A percentile compares a stretch with the other conserved stretches of the same genome.
phyloP scores from a whole-genome alignment of 2,329 filamentous ascomycete species.

The Chaetomium sp. region DNA sequence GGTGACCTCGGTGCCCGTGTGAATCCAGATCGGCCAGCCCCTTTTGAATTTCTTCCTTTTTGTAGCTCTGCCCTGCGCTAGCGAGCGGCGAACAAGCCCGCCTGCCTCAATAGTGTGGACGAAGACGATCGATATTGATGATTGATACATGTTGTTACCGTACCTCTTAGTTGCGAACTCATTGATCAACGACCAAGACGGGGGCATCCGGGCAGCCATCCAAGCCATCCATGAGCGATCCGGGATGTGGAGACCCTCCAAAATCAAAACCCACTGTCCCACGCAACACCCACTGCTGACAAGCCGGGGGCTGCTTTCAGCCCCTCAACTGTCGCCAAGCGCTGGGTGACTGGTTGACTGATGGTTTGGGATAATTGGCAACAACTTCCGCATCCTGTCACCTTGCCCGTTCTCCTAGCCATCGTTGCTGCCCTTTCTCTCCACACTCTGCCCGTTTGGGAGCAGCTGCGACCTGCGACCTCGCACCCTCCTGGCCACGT shows the following conservation, averaged over 20 bases:
- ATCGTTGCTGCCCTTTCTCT: slow-evolving; percentile 5
- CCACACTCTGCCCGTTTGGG: background rate
- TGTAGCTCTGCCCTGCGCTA: background rate
- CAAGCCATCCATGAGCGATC: slow-evolving; percentile 1
- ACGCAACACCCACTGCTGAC: slow-evolving; percentile 2
- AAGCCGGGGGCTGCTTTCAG: slow-evolving; percentile 13
- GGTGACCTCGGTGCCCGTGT: background rate
- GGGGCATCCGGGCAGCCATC: too few relatives aligned
- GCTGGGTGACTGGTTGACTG: background rate
- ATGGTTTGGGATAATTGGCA: slow-evolving; percentile 11
- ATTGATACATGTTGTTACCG: too few relatives aligned
- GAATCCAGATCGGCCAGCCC: background rate
- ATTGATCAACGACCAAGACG: too few relatives aligned
- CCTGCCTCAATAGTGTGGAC: background rate
- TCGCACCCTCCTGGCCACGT: slow-evolving; percentile 4
- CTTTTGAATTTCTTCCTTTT: background rate
- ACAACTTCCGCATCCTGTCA: slow-evolving; percentile 18
- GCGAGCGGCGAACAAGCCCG: background rate
- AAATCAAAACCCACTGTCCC: background rate
- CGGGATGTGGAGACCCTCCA: slow-evolving; percentile 15
- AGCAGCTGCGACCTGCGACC: background rate
- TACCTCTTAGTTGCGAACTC: too few relatives aligned
- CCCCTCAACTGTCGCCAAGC: slow-evolving; percentile 15
- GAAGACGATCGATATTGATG: slow-evolving; percentile 1
- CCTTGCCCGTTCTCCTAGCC: slow-evolving; percentile 8